phyloP scores from a whole-genome alignment of 129 eudicot species.

The Artemisia annua region DNA sequence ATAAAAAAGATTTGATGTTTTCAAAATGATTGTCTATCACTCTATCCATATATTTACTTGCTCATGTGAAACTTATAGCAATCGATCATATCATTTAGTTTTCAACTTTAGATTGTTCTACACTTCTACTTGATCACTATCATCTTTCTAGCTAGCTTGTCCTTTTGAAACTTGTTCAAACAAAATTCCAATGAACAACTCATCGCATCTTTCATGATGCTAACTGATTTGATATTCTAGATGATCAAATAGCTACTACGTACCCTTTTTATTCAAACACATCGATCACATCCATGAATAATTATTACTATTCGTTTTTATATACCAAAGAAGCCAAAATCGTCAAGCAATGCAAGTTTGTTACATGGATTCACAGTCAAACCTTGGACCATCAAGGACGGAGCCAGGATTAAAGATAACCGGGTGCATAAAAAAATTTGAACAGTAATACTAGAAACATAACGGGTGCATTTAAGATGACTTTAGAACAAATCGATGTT shows the following conservation, averaged over 20 bases:
- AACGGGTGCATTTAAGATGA: too few species aligned
- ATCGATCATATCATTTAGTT: too few species aligned
- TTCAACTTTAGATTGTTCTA: not conserved
- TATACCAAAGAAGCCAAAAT: not conserved
- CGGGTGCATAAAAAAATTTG: too few species aligned
- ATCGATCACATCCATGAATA: not conserved
- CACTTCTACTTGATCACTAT: conserved; percentile 2
- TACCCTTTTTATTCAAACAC: not conserved
- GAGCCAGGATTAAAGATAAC: too few species aligned
- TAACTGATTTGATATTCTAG: conserved; percentile 12
- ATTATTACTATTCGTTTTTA: not conserved
- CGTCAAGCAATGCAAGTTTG: not conserved
- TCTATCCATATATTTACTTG: too few species aligned
- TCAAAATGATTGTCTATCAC: too few species aligned
- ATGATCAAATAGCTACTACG: not conserved
- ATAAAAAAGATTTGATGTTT: too few species aligned
- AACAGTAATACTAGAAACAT: too few species aligned
- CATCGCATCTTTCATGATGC: conserved; percentile 6
- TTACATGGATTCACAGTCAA: conserved; percentile 5
- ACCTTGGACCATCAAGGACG: conserved; percentile 3
- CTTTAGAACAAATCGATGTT: too few species aligned
- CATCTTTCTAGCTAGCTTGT: conserved; percentile 3
- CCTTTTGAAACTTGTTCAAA: conserved; percentile 1
- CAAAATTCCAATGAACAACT: conserved; percentile 16
- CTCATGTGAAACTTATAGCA: too few species aligned